Percentiles rank a stretch among this genome's conserved stretches.
These are phyloP conservation scores for Alloteropsis angusta DNA, from an alignment of 202 grass and related monocot species.

Conservation along the genomic window DNA sequence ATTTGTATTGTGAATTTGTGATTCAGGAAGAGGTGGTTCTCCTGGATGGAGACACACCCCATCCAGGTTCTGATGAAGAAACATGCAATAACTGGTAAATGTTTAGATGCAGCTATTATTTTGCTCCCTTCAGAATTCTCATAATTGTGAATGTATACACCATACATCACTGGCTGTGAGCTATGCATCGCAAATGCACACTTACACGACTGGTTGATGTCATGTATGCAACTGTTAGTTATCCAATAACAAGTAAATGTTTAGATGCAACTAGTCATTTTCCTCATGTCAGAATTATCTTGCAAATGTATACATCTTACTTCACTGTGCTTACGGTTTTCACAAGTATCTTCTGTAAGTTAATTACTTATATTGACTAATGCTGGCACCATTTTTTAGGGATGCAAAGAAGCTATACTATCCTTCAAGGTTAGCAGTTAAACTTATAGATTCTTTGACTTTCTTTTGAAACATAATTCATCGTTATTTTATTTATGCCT, in stretches of 20 bases:
- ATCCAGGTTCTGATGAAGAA: conserved; percentile 32
- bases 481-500: conserved; percentile 22
- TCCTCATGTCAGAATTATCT: no score
- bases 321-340: not conserved
- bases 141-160: not conserved
- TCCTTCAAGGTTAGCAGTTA: conserved; percentile 67
- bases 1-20: conserved; percentile 24
- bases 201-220: no score
- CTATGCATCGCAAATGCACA: no score
- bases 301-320: no score
- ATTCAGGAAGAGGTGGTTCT: conserved; percentile 70
- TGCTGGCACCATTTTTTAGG: conserved; percentile 38
- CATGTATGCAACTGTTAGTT: no score
- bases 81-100: conserved; percentile 46
- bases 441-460: not conserved
- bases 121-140: not conserved
- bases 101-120: conserved; percentile 1
- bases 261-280: no score
- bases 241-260: no score
- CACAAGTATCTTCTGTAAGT: conserved; percentile 19
- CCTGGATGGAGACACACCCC: conserved; percentile 54
- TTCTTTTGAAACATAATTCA: conserved; percentile 20
- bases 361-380: conserved; percentile 25
- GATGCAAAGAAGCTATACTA: conserved; percentile 55
- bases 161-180: no score